Evolutionary conservation across 805 yeast species (phyloP), one percentile per base, ranked within the genome.

Genomic region (Sugiyamaella boreocaroliniensis): DNA sequence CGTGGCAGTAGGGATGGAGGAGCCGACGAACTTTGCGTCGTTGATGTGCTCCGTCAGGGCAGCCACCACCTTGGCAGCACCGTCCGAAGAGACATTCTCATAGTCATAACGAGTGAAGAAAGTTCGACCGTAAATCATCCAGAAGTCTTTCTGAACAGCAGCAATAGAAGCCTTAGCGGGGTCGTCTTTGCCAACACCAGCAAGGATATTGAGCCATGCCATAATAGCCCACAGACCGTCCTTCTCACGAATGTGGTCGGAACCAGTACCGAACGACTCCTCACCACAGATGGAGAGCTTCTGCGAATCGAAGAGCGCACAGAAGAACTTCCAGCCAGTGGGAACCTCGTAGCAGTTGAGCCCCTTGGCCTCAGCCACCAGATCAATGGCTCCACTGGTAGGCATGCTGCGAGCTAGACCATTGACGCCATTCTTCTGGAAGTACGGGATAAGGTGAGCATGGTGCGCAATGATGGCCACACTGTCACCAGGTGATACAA

Each of bases 371-470:
- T 80, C 79, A 29, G 96, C 98, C 20, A 93, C 99, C 53, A 85
- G 76, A 64, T 92, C 99, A 62, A 92, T 78, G 34, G 99, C 98
- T 45, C 86, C 89, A 11, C 95, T 84, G 11, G 99, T 92, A 54
- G 99, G 99, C 97, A 92, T 92, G 10, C 96, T 87, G 67, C 99
- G 80, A 11, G 99, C 99, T 49, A 93, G 76, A 7, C 99, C 99
- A 63, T 86, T 77, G 43, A 90, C 85, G 48, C 98, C 97, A 55
- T 81, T 80, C 61, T 83, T 80, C 60, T 78, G 75, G 75, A 93
- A 92, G 72, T 90, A 93, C n/a, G 99, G 99, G 61, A 92, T 92
- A 59, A 78, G 80, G n/a, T 74, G 70, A 14, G 96, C 93, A 65
- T 92, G 86, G 72, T 93, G 97, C 15, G 97, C 90, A 67, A 92